Conservation (phyloP, 169 alveolate genomes). For the Plasmodium sp. region DNA sequence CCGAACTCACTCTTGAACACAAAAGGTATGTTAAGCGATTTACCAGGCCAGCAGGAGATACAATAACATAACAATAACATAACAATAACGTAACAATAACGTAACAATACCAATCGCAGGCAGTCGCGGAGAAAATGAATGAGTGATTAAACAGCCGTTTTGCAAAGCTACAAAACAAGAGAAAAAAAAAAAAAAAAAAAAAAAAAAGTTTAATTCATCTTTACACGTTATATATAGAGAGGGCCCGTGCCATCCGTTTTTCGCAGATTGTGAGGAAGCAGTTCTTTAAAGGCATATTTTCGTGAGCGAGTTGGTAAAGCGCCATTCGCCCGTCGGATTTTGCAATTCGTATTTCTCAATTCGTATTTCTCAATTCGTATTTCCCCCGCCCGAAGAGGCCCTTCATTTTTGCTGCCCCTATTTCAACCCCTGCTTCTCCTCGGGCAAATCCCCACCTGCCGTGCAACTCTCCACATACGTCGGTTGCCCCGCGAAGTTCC, state of each 20-base stretch:
- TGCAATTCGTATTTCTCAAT: too few species aligned
- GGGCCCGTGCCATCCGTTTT: background rate
- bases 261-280: background rate
- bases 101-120: background rate
- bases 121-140: background rate
- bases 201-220: background rate
- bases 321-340: background rate
- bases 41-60: background rate
- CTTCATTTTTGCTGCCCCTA: background rate
- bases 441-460: background rate
- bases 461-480: background rate
- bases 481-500: background rate
- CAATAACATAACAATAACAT: background rate
- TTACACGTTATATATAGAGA: background rate
- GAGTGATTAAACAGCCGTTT: background rate
- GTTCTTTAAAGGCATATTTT: background rate
- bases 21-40: background rate
- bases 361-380: too few species aligned
- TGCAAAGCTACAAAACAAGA: background rate
- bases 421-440: background rate
- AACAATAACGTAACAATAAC: too few species aligned
- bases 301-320: background rate
- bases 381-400: background rate
- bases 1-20: background rate
- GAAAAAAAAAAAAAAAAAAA: background rate